Base-by-base conservation (phyloP, 2,329 filamentous ascomycete genomes). In the Curvularia spicifera region DNA sequence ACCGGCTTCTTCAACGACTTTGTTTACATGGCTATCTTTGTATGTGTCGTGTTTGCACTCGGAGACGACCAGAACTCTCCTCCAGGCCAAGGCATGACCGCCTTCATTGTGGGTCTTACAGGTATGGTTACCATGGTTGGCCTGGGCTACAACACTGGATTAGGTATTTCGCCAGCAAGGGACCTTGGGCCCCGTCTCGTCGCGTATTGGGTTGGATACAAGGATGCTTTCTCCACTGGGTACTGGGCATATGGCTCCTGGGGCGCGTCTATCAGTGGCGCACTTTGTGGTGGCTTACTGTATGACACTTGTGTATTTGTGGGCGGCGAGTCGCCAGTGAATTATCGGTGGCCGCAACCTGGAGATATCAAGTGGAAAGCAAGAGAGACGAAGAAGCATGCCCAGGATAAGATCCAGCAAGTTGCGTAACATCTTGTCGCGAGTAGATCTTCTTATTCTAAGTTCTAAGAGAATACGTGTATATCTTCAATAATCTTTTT, bases 1-100 rank as follows among this genome's bases (percentile, higher is more conserved):
- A 84, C 83, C n/a, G 86, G 88, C 73, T 89, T 91, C 75, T 89
- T 91, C 70, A 88, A 85, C 43, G 89, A 91, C 65, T 88, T 90
- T 60, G 78, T 91, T 49, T 86, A 88, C 31, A 87, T 84, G 57
- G 79, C 85, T 0, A 82, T 91, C 15, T 78, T 91, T 22, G 87
- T 89, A 80, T 89, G 91, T 67, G 81, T 86, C 61, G 89, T 91
- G 51, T 91, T 89, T 66, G 87, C 88, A 0, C 77, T 91, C 42
- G 86, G 79, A 15, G 80, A 81, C 49, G 78, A 80, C 42, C 71
- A 71, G 10, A 81, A 81, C 53, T 74, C 77, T 0, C 79, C 80
- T 2, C 79, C 79, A 1, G 79, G 79, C 1, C 78, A 78, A 9
- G 70, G 70, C 5, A 72, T 73, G 56, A 91, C 88, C 71, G 88